Conservation (phyloP, 2,329 filamentous ascomycete genomes). For the Sclerotiophoma versabilis region DNA sequence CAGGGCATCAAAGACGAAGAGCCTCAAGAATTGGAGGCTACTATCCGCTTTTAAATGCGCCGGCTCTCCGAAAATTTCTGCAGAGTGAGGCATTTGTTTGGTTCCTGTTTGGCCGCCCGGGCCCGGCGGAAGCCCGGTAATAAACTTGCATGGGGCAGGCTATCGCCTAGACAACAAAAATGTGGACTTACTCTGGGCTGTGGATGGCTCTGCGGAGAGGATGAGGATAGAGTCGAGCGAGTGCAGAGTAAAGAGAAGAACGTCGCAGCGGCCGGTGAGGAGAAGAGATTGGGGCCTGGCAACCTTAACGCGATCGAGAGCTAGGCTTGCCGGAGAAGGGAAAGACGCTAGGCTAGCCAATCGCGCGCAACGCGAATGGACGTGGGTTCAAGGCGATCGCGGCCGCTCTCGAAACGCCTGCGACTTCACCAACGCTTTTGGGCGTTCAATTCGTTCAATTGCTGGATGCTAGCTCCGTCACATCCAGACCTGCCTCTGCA, state of each 20-base stretch:
- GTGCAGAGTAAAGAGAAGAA: constrained; percentile 20
- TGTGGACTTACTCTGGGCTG: constrained; percentile 39
- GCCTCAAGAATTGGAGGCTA: constrained; percentile 25
- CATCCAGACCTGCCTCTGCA: not conserved
- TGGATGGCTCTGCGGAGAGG: constrained; percentile 20
- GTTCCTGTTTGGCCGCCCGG: constrained; percentile 35
- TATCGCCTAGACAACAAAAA: constrained; percentile 30
- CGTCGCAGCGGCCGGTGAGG: constrained; percentile 9
- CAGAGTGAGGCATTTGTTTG: constrained; percentile 48
- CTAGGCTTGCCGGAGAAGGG: constrained; percentile 12
- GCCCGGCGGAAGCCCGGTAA: constrained; percentile 40
- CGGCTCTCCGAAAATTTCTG: constrained; percentile 45
- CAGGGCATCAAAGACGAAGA: constrained; percentile 40
- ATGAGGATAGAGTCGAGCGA: constrained; percentile 12
- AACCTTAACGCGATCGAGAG: constrained; percentile 14
- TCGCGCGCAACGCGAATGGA: constrained; percentile 1
- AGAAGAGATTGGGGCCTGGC: constrained; percentile 23
- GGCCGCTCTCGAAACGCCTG: constrained; percentile 20
- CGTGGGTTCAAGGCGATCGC: constrained; percentile 18
- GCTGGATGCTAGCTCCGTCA: not conserved
- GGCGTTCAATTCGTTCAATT: constrained; percentile 1
- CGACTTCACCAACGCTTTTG: constrained; percentile 15
- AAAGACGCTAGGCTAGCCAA: constrained; percentile 12
- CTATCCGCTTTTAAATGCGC: constrained; percentile 41
- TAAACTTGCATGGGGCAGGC: constrained; percentile 29